Conservation (phyloP, 371 early-diverging fungal species). For the Dichotomocladium elegans region DNA sequence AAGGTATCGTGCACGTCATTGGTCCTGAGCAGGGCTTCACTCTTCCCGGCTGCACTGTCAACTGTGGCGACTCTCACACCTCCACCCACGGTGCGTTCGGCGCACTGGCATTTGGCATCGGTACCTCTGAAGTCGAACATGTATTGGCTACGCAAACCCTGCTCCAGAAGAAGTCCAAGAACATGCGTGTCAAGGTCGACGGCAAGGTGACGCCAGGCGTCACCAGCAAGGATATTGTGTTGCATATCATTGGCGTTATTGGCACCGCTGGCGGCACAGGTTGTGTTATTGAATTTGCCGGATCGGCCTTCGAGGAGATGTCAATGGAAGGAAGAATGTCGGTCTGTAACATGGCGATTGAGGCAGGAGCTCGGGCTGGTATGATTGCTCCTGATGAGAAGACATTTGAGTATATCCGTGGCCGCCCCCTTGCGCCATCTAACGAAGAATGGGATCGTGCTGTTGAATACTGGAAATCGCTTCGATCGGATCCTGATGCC, state of each 20-base stretch:
- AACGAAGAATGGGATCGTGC: constrained; percentile 61
- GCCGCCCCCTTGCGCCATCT: constrained; percentile 60
- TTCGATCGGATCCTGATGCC: constrained; percentile 57
- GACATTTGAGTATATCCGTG: constrained; percentile 62
- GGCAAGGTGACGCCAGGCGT: constrained; percentile 52
- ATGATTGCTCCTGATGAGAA: constrained; percentile 70
- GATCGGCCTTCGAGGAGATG: constrained; percentile 36
- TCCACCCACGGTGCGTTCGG: constrained; percentile 76
- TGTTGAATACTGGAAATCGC: constrained; percentile 60
- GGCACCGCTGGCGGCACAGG: constrained; percentile 73
- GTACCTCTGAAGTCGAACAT: constrained; percentile 73
- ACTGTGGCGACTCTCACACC: constrained; percentile 73
- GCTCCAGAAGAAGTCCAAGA: constrained; percentile 63
- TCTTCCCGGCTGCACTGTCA: constrained; percentile 66
- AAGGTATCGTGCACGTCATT: constrained; percentile 73
- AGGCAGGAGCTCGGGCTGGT: constrained; percentile 71
- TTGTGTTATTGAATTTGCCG: constrained; percentile 64
- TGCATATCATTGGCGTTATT: constrained; percentile 67
- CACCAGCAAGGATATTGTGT: constrained; percentile 63
- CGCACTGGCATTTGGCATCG: constrained; percentile 72
- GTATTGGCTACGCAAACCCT: constrained; percentile 72
- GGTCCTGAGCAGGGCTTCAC: constrained; percentile 79
- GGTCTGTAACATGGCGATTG: constrained; percentile 73
- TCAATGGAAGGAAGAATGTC: constrained; percentile 73
- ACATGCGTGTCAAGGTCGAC: constrained; percentile 60